These are phyloP conservation scores for Pseudoscleropodium purum DNA, from an alignment of 225 moss, liverwort and hornwort genomes.

Conservation along the genomic window DNA sequence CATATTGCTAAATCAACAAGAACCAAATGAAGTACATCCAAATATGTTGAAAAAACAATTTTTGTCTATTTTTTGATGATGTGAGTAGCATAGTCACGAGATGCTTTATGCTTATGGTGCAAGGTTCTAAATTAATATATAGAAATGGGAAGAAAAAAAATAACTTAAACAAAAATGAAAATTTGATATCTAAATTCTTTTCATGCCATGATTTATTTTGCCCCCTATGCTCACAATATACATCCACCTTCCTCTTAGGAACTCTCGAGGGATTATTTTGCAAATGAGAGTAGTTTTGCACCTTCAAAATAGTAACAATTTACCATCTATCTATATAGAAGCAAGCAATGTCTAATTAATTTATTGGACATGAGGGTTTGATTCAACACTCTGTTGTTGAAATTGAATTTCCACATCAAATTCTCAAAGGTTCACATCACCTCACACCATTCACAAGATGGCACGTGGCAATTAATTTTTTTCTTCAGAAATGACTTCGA, in stretches of 20 bases:
- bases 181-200: not conserved
- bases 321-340: too few species aligned
- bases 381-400: too few species aligned
- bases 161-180: too few species aligned
- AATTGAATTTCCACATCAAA: too few species aligned
- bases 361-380: too few species aligned
- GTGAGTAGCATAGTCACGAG: accelerated
- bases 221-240: not conserved
- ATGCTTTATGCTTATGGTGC: not conserved
- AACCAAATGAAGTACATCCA: not conserved
- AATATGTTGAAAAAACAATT: not conserved
- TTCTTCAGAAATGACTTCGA: too few species aligned
- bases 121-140: not conserved
- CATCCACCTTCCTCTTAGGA: not conserved
- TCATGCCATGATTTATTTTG: not conserved
- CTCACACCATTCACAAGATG: too few species aligned
- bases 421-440: too few species aligned
- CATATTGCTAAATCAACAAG: accelerated
- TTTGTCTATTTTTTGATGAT: not conserved
- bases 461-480: too few species aligned
- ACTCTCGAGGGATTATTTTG: not conserved
- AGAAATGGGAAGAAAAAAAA: not conserved
- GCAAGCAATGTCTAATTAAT: too few species aligned
- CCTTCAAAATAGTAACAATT: not conserved
- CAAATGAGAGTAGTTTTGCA: not conserved